These are phyloP conservation scores for Gaertneriomyces semiglobifer DNA, from an alignment of 192 early-diverging fungal species.

Conservation along the genomic window DNA sequence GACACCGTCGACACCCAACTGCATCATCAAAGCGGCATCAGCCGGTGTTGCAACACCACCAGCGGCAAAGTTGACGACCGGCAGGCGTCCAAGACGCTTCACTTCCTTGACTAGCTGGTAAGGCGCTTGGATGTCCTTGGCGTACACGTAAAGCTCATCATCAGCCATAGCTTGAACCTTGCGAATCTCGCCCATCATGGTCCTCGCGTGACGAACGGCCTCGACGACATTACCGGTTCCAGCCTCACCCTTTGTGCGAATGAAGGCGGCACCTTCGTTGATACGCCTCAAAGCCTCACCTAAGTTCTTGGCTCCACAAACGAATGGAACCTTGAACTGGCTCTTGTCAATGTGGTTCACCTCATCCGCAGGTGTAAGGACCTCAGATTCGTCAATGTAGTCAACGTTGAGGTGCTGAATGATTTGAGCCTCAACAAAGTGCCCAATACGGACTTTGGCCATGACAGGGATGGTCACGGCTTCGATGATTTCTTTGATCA, in stretches of 20 bases:
- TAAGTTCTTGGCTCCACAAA: slow-evolving; percentile 95
- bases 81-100: slow-evolving; percentile 80
- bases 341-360: slow-evolving; percentile 94
- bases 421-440: slow-evolving; percentile 98
- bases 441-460: slow-evolving; percentile 98
- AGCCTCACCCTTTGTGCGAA: slow-evolving; percentile 97
- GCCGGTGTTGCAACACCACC: slow-evolving; percentile 96
- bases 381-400: slow-evolving; percentile 97
- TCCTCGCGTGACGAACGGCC: slow-evolving; percentile 94
- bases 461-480: slow-evolving; percentile 98
- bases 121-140: slow-evolving; percentile 94
- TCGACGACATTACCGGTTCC: slow-evolving; percentile 98
- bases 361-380: slow-evolving; percentile 95
- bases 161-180: slow-evolving; percentile 78
- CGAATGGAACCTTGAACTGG: slow-evolving; percentile 88
- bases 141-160: slow-evolving; percentile 89
- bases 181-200: slow-evolving; percentile 81
- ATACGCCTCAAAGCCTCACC: slow-evolving; percentile 96
- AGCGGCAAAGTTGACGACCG: slow-evolving; percentile 98
- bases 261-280: slow-evolving; percentile 95
- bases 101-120: slow-evolving; percentile 87
- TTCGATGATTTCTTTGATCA: slow-evolving; percentile 93
- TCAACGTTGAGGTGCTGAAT: slow-evolving; percentile 87
- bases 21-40: slow-evolving; percentile 99
- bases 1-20: slow-evolving; percentile 95